A percentile compares a stretch with the other conserved stretches of the same genome.
Conservation (phyloP, 2,329 filamentous ascomycete species). For the Pseudovirgaria hyperparasitica region DNA sequence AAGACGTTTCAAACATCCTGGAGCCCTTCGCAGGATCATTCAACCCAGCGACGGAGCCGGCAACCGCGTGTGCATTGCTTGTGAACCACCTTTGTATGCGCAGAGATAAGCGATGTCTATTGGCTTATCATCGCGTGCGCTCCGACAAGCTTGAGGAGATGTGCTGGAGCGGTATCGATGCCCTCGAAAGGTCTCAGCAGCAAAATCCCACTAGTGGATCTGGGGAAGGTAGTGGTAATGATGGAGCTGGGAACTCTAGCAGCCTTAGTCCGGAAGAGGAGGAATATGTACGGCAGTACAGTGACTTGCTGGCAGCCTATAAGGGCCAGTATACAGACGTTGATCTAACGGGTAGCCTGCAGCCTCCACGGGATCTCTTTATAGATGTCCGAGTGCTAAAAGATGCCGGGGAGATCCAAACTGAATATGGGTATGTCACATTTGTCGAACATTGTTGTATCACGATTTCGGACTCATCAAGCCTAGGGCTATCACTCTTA, state of each 20-base stretch:
- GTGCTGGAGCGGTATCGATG: slow-evolving; percentile 80
- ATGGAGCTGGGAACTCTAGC: slow-evolving; percentile 45
- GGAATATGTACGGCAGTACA: slow-evolving; percentile 87
- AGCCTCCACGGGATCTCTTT: slow-evolving; percentile 89
- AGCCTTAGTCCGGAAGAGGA: slow-evolving; percentile 91
- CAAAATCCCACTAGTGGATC: slow-evolving; percentile 24
- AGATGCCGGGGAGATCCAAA: slow-evolving; percentile 96
- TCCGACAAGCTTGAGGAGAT: slow-evolving; percentile 87
- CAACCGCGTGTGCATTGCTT: slow-evolving; percentile 74
- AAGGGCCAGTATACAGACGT: slow-evolving; percentile 99
- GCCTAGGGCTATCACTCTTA: slow-evolving; percentile 76
- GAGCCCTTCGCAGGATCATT: slow-evolving; percentile 76
- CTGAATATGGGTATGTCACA: slow-evolving; percentile 77
- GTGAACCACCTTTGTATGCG: slow-evolving; percentile 94
- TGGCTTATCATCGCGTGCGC: slow-evolving; percentile 85
- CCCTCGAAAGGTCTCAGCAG: slow-evolving; percentile 54
- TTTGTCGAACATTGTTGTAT: slow-evolving; percentile 1
- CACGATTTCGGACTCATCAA: slow-evolving; percentile 4
- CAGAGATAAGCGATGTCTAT: slow-evolving; percentile 85
- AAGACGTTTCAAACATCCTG: slow-evolving; percentile 66
- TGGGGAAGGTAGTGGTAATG: slow-evolving; percentile 24
- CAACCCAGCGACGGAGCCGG: slow-evolving; percentile 70
- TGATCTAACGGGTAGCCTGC: slow-evolving; percentile 83
- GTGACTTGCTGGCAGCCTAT: slow-evolving; percentile 84
- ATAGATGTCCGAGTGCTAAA: slow-evolving; percentile 94